These are phyloP conservation scores for Eutrema yunnanense DNA, from an alignment of 345 rosid genomes.

Conservation along the genomic window DNA sequence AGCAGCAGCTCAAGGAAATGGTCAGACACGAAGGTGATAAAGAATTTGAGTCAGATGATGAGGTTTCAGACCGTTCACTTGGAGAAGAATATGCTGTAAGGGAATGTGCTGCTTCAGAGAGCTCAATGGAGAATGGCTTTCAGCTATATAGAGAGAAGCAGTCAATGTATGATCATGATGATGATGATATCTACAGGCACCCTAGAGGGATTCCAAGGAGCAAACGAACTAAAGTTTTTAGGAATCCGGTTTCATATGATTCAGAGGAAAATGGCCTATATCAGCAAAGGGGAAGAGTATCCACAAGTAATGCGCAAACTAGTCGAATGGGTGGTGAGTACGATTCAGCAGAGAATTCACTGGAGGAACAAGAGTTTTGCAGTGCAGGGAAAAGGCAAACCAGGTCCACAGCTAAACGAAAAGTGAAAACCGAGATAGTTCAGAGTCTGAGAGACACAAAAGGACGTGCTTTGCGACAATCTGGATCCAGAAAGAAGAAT, in stretches of 20 bases:
- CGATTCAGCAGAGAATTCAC: constrained; percentile 35
- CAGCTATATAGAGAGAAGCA: constrained; percentile 23
- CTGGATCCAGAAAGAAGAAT: constrained; percentile 30
- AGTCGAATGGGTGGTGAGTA: constrained; percentile 34
- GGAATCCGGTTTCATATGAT: constrained; percentile 37
- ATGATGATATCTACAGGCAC: constrained; percentile 28
- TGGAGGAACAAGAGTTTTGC: constrained; percentile 11
- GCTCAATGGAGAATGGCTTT: constrained; percentile 36
- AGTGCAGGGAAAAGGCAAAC: constrained; percentile 13
- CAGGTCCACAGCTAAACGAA: constrained; percentile 31
- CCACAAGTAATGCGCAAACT: constrained; percentile 18
- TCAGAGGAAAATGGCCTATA: constrained; percentile 28
- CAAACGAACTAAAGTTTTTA: constrained; percentile 34
- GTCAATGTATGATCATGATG: constrained; percentile 10
- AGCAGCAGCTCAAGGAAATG: constrained; percentile 28
- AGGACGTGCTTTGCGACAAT: constrained; percentile 6
- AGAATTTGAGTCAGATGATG: constrained; percentile 40
- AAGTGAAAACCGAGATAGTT: constrained; percentile 29
- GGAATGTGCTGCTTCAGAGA: constrained; percentile 49
- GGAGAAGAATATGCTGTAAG: constrained; percentile 35
- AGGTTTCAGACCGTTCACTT: constrained; percentile 47
- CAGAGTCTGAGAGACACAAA: constrained; percentile 25
- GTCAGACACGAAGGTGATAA: constrained; percentile 29
- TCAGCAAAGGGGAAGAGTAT: constrained; percentile 32
- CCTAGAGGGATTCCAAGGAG: constrained; percentile 40